A percentile compares a stretch with the other conserved stretches of the same genome.
phyloP scores from a whole-genome alignment of 345 rosid species.

The Euphorbia tirucalli region DNA sequence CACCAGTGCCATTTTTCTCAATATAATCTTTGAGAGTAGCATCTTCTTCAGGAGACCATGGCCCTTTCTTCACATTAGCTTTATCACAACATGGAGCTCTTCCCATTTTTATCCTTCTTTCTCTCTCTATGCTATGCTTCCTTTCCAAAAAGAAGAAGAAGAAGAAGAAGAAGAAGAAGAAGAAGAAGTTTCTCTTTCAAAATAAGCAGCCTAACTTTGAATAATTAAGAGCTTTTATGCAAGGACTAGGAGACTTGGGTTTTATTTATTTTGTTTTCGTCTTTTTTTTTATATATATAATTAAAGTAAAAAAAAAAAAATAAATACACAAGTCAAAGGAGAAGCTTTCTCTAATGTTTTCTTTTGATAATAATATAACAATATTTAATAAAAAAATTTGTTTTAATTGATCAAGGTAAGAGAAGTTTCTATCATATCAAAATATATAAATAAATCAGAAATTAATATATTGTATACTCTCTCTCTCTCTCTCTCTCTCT shows the following conservation, averaged over 20 bases:
- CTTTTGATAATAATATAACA: too few relatives aligned
- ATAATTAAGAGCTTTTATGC: neutral
- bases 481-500: too few relatives aligned
- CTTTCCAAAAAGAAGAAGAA: too few relatives aligned
- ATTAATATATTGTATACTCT: too few relatives aligned
- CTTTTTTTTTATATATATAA: neutral
- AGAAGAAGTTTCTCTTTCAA: constrained; percentile 12
- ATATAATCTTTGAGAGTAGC: constrained; percentile 32
- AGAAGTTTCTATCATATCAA: constrained; percentile 33
- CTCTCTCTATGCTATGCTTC: constrained; percentile 8
- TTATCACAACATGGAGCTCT: constrained; percentile 38
- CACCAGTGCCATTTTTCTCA: constrained; percentile 23
- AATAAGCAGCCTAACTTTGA: neutral
- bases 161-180: too few relatives aligned
- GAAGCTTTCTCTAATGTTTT: too few relatives aligned
- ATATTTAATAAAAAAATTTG: too few relatives aligned
- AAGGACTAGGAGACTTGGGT: neutral
- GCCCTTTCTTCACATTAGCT: constrained; percentile 31
- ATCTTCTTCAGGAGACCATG: constrained; percentile 37
- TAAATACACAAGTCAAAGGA: constrained; percentile 38
- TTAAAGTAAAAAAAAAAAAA: neutral
- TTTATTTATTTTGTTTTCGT: neutral
- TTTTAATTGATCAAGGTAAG: constrained; percentile 4
- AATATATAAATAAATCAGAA: constrained; percentile 9
- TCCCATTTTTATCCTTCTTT: constrained; percentile 26